A percentile compares a stretch with the other conserved stretches of the same genome.
phyloP scores from a whole-genome alignment of 2,329 filamentous ascomycete species.

The Fusarium sp. region DNA sequence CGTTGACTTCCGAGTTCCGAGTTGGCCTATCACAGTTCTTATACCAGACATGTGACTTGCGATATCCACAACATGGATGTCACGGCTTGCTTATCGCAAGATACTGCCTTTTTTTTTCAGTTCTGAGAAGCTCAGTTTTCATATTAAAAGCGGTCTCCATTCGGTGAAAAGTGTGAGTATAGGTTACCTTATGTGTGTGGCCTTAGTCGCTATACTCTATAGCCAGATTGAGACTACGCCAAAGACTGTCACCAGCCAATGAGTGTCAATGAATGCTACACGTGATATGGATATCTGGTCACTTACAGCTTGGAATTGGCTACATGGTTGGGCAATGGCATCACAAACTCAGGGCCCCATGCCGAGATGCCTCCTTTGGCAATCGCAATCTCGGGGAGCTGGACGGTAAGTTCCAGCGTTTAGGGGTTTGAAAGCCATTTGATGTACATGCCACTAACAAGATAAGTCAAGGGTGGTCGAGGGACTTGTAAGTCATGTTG shows the following conservation, averaged over 20 bases:
- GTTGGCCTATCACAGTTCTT: not conserved
- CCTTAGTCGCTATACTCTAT: no score
- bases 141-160: not conserved
- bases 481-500: not conserved
- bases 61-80: not conserved
- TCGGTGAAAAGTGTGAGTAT: not conserved
- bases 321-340: no score
- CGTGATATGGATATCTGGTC: not conserved
- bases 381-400: not conserved
- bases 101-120: not conserved
- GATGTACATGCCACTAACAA: not conserved
- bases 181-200: no score
- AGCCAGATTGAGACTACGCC: not conserved
- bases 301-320: not conserved
- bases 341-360: not conserved
- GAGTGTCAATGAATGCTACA: not conserved
- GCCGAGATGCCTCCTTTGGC: not conserved
- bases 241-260: not conserved
- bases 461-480: not conserved
- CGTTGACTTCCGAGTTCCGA: not conserved
- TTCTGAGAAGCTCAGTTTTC: not conserved
- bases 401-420: not conserved
- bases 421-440: not conserved
- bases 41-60: not conserved
- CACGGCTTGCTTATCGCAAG: not conserved